Evolutionary conservation across 495 filamentous ascomycete species (phyloP).

Genomic region (Glonium stellatum): DNA sequence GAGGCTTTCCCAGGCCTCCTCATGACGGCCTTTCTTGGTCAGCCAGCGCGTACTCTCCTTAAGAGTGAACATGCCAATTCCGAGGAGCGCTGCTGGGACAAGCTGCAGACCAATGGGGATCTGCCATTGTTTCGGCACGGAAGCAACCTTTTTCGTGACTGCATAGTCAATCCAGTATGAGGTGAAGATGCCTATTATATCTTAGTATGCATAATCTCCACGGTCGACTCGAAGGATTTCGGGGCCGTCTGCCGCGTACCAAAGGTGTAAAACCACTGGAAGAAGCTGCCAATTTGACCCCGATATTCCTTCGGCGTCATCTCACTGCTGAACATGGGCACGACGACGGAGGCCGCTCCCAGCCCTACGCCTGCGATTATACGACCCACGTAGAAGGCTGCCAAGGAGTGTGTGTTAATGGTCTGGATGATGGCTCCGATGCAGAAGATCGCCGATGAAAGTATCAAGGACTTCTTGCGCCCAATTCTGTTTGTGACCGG

Average conservation of each 20-base stretch:
- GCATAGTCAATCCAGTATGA: conserved; percentile 37
- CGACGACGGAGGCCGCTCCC: conserved; percentile 45
- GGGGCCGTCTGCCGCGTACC: neutral
- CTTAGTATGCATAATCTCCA: neutral
- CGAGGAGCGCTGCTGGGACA: conserved; percentile 46
- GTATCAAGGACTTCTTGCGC: conserved; percentile 35
- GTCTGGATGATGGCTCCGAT: conserved; percentile 39
- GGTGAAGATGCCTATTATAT: conserved; percentile 4
- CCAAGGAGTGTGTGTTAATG: conserved; percentile 34
- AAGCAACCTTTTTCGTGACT: conserved; percentile 39
- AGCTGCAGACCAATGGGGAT: conserved; percentile 53
- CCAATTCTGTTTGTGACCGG: conserved; percentile 38
- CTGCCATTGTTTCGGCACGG: conserved; percentile 44
- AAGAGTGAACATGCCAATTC: conserved; percentile 45
- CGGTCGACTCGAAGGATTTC: neutral
- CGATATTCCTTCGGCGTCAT: conserved; percentile 50
- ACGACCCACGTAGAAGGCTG: conserved; percentile 39
- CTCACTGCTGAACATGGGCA: conserved; percentile 50
- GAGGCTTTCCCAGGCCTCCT: conserved; percentile 51
- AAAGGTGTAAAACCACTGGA: conserved; percentile 26
- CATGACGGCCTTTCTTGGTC: conserved; percentile 46
- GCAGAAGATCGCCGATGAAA: conserved; percentile 36
- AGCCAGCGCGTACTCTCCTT: conserved; percentile 60
- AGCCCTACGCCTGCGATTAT: conserved; percentile 51
- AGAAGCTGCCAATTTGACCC: conserved; percentile 44